phyloP scores from a whole-genome alignment of 495 filamentous ascomycete genomes.

The Letharia columbiana region DNA sequence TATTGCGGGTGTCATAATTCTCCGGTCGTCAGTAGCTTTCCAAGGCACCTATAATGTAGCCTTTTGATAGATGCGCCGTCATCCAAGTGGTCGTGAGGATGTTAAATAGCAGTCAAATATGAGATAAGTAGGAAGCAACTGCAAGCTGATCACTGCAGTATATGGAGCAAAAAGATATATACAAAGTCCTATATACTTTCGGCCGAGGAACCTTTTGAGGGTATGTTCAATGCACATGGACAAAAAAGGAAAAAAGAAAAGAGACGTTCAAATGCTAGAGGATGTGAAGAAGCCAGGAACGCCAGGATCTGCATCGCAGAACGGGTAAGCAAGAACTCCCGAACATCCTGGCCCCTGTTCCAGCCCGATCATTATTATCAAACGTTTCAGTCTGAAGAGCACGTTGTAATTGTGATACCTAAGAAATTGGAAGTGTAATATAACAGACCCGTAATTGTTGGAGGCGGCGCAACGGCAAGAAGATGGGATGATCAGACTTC shows the following conservation, averaged over 20 bases:
- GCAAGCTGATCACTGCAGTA: neutral
- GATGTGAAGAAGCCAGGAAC: neutral
- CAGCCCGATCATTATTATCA: neutral
- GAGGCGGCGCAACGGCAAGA: neutral
- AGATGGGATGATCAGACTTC: too few species aligned
- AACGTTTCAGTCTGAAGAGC: too few species aligned
- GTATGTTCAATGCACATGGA: neutral
- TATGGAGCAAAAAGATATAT: neutral
- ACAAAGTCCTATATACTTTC: neutral
- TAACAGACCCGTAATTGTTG: neutral
- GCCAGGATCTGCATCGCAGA: neutral
- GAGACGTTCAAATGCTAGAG: too few species aligned
- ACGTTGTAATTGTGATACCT: too few species aligned
- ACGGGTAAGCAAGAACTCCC: neutral
- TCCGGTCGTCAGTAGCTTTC: neutral
- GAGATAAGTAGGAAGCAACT: neutral
- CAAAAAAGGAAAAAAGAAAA: neutral
- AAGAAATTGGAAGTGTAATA: too few species aligned
- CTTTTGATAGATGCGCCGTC: neutral
- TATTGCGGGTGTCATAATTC: neutral
- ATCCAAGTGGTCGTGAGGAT: neutral
- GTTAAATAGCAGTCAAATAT: neutral
- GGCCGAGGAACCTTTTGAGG: neutral
- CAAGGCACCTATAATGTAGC: neutral
- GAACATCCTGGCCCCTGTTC: neutral